Base-by-base conservation (phyloP, 305 asterid genomes). In the Ajuga reptans region DNA sequence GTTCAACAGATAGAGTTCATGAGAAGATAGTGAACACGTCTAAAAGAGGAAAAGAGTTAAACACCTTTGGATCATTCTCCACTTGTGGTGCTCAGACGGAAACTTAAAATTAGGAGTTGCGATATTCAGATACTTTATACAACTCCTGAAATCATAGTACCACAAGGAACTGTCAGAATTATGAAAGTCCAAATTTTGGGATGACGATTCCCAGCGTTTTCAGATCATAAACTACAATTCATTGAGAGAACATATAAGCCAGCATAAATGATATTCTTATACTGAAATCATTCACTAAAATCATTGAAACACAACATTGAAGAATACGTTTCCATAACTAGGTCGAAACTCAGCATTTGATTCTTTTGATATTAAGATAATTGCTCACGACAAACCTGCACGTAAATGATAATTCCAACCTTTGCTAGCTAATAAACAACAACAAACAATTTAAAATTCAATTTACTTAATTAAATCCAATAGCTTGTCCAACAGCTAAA, bases 21-120 rank as follows among this genome's bases (percentile, higher is more conserved):
- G 52, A 51, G 62, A 50, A 64, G 47, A 66, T 14, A 49, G 49
- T 15, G 9, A 41, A 51, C 24, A 54, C 16, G 52, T 43, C 42
- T 0, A 16, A 31, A 37, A 39, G 53, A 15, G 9, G 42, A 33
- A 72, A 45, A 52, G 7, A 21, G 64, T 14, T 31, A 45, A 74
- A 74, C 52, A 91, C 97, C 96, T 83, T 81, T 58, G 84, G 83
- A 79, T 78, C 97, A 91, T 91, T 91, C 95, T 89, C 95, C 73
- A 69, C 71, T 74, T 67, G 64, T 76, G 77, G 57, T 61, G 50
- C 77, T 72, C 57, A 72, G 72, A 52, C 56, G 27, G 64, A 56
- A 52, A 18, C 66, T 66, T 17, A 50, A 67, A n/a, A 39, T 14
- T 58, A 36, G 58, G 51, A 45, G 3, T 52, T 67, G 42, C 60